Percentiles rank a stretch among this genome's conserved stretches.
These are phyloP conservation scores for Hymenoscyphus fraxineus DNA, from an alignment of 2,329 filamentous ascomycete genomes.

Conservation along the genomic window DNA sequence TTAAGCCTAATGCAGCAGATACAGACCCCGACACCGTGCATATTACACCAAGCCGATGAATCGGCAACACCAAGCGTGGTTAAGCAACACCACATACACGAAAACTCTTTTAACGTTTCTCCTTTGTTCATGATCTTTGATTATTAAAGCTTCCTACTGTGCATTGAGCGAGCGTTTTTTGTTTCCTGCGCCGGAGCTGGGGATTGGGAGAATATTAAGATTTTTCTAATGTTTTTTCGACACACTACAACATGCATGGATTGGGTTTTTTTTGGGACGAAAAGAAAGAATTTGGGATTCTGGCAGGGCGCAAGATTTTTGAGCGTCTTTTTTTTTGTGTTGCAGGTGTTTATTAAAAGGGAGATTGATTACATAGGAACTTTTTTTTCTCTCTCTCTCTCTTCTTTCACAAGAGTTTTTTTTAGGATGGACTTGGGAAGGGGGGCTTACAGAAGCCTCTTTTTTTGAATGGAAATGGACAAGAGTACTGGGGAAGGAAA, in stretches of 20 bases:
- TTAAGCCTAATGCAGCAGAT: conserved; percentile 51
- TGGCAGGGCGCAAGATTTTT: neutral
- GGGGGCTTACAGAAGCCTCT: no score
- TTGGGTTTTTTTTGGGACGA: neutral
- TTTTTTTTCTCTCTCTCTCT: neutral
- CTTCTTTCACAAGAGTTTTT: neutral
- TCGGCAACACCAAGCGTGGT: conserved; percentile 12
- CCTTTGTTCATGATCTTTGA: conserved; percentile 24
- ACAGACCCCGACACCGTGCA: conserved; percentile 31
- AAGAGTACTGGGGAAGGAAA: neutral
- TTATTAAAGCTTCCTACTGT: conserved; percentile 17
- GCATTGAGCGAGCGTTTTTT: conserved; percentile 23
- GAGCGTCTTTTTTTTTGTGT: neutral
- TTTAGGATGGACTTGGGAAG: neutral
- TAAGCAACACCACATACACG: conserved; percentile 12
- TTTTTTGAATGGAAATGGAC: neutral
- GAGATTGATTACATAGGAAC: neutral
- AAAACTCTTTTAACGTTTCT: conserved; percentile 13
- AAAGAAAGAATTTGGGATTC: neutral
- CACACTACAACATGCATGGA: neutral
- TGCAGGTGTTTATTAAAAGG: neutral
- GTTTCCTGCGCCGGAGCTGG: neutral
- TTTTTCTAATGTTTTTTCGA: neutral
- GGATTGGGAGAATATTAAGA: neutral
- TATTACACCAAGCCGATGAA: conserved; percentile 18